A percentile compares a stretch with the other conserved stretches of the same genome.
phyloP scores from a whole-genome alignment of 1,284 basidiomycete genomes.

The Vanrija sp. region DNA sequence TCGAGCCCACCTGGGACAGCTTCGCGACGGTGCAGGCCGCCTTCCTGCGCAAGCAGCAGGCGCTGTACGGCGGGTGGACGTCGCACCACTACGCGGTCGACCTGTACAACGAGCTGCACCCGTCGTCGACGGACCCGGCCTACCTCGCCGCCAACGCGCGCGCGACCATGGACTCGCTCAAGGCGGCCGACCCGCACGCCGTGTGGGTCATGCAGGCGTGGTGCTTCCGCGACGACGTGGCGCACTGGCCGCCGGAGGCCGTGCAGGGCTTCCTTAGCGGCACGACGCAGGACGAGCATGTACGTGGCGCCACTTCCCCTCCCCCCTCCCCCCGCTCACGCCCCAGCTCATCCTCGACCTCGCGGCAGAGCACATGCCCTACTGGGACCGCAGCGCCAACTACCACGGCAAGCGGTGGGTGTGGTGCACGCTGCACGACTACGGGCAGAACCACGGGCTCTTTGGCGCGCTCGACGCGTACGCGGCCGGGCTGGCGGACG shows the following conservation, averaged over 20 bases:
- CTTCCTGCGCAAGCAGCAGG: constrained; percentile 51
- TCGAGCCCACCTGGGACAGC: constrained; percentile 52
- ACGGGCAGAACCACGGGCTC: constrained; percentile 52
- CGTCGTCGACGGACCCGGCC: constrained; percentile 42
- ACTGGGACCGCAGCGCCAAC: constrained; percentile 50
- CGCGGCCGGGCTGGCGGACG: constrained; percentile 2
- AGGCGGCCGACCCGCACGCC: constrained; percentile 49
- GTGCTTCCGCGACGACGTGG: constrained; percentile 41
- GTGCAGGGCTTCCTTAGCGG: constrained; percentile 24
- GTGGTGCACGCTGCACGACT: constrained; percentile 51
- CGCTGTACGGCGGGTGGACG: constrained; percentile 48
- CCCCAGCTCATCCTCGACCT: constrained; percentile 49
- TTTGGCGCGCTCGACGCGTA: constrained; percentile 41
- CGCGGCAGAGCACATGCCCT: constrained; percentile 50
- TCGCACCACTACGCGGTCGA: constrained; percentile 53
- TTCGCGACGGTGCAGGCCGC: constrained; percentile 50
- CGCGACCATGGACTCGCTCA: constrained; percentile 47
- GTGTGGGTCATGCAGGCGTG: constrained; percentile 54
- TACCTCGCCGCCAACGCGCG: constrained; percentile 48
- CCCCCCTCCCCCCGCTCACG: too few species aligned
- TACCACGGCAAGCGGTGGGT: constrained; percentile 53
- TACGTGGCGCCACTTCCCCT: constrained; percentile 12
- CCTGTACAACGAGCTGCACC: constrained; percentile 53
- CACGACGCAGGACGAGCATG: background rate
- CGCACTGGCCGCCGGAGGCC: constrained; percentile 51